These are phyloP conservation scores for Babesia bigemina DNA, from an alignment of 169 alveolate genomes.

Conservation along the genomic window DNA sequence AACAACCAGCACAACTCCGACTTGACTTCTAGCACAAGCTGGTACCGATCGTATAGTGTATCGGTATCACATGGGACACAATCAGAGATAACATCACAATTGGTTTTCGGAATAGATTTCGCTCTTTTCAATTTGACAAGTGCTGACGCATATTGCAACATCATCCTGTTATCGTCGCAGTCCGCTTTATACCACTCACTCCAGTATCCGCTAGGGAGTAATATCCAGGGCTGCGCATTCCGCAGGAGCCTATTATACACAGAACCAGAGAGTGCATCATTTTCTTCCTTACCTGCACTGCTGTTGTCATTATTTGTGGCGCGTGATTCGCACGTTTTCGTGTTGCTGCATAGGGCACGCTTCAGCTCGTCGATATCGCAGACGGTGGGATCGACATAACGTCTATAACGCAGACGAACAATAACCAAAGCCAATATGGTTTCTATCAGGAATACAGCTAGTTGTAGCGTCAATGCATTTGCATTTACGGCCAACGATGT, in stretches of 20 bases:
- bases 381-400: neutral
- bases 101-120: neutral
- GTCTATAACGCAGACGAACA: neutral
- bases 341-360: neutral
- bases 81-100: neutral
- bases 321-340: neutral
- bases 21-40: neutral
- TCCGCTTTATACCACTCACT: slow-evolving; percentile 11
- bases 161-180: neutral
- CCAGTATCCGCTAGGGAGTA: slow-evolving; percentile 23
- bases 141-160: neutral
- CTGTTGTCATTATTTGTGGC: neutral
- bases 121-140: neutral
- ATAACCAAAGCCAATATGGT: neutral
- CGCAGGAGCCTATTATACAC: slow-evolving; percentile 9
- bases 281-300: neutral
- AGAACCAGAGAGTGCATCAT: neutral
- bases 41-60: neutral
- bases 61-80: neutral
- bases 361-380: slow-evolving; percentile 2
- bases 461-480: neutral
- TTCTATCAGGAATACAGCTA: neutral
- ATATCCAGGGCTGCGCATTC: slow-evolving; percentile 15
- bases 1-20: slow-evolving; percentile 1
- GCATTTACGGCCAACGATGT: neutral